These are phyloP conservation scores for Arctostaphylos glauca DNA, from an alignment of 148 eudicot species.

Conservation along the genomic window DNA sequence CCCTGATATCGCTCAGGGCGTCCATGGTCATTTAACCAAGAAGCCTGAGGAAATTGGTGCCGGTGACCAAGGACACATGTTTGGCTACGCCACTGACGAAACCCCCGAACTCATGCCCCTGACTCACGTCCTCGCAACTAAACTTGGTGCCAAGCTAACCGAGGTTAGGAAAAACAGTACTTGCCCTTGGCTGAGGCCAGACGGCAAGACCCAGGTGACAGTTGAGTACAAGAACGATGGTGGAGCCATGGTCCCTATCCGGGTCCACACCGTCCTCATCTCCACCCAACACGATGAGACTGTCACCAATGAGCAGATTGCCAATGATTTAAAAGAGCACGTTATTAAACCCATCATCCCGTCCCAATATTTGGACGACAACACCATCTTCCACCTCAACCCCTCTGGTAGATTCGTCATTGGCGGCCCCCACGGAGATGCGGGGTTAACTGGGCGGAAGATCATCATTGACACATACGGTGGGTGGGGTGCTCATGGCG, in stretches of 20 bases:
- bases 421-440: slow-evolving; percentile 56
- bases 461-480: slow-evolving; percentile 50
- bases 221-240: slow-evolving; percentile 11
- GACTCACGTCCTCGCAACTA: slow-evolving; percentile 51
- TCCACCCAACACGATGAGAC: slow-evolving; percentile 53
- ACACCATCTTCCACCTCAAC: slow-evolving; percentile 50
- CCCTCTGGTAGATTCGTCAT: slow-evolving; percentile 52
- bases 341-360: no score
- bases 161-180: slow-evolving; percentile 50
- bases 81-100: slow-evolving; percentile 57
- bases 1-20: slow-evolving; percentile 28
- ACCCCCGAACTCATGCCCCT: slow-evolving; percentile 54
- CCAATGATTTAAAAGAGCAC: neutral
- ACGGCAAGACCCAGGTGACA: slow-evolving; percentile 49
- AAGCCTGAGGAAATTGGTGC: slow-evolving; percentile 55
- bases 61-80: slow-evolving; percentile 26
- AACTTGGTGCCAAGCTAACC: slow-evolving; percentile 48
- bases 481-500: slow-evolving; percentile 57
- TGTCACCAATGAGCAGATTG: slow-evolving; percentile 47
- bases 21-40: slow-evolving; percentile 50
- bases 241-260: slow-evolving; percentile 53
- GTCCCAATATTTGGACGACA: neutral
- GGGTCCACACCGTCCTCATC: slow-evolving; percentile 54
- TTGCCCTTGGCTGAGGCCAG: slow-evolving; percentile 56
- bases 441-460: slow-evolving; percentile 49